Evolutionary conservation across 257 asterid species (phyloP).

Genomic region (Osmanthus fragrans): DNA sequence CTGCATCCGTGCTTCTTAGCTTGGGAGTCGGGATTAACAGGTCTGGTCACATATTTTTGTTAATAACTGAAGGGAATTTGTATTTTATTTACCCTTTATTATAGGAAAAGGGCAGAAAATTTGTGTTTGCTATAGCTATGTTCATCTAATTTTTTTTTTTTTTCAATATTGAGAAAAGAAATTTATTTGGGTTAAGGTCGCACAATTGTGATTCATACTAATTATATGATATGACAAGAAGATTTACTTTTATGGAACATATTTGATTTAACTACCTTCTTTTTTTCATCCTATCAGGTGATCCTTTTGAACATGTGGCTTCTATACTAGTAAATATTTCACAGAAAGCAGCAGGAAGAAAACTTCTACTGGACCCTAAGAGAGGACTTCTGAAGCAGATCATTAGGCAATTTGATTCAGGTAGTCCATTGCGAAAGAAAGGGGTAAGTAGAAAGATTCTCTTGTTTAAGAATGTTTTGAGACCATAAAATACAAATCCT

Average conservation of each 20-base stretch:
- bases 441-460: conserved; percentile 55
- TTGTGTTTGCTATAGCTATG: not conserved
- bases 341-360: no score
- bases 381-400: conserved; percentile 76
- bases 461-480: not conserved
- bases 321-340: no score
- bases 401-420: conserved; percentile 76
- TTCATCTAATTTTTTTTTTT: not conserved
- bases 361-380: no score
- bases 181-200: not conserved
- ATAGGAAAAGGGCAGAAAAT: not conserved
- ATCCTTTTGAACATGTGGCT: conserved; percentile 30
- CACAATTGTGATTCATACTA: not conserved
- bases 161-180: not conserved
- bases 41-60: not conserved
- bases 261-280: conserved; percentile 2
- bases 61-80: not conserved
- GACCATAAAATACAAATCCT: not conserved
- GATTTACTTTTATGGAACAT: not conserved
- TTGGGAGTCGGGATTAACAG: not conserved
- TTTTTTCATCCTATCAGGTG: conserved; percentile 47
- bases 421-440: conserved; percentile 73
- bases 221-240: not conserved
- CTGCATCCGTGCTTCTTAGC: no score
- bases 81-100: not conserved